phyloP scores from a whole-genome alignment of 2,329 filamentous ascomycete genomes.

The Cryphonectria nitschkei region DNA sequence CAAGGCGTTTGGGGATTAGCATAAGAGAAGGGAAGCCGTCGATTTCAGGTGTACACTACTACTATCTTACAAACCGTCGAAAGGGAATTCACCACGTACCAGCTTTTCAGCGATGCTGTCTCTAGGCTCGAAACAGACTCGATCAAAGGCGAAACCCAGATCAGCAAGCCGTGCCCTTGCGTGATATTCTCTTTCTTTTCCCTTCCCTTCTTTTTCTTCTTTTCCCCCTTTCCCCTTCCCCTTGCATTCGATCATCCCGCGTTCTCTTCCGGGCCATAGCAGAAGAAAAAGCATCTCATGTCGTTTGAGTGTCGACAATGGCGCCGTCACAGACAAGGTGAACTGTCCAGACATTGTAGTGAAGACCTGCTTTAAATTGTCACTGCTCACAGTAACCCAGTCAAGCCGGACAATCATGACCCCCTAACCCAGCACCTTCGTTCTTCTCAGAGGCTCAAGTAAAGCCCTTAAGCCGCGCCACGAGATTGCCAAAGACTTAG shows the following conservation, averaged over 20 bases:
- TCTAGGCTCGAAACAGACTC: neutral
- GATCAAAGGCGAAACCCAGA: neutral
- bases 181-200: neutral
- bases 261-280: neutral
- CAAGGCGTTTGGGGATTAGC: conserved; percentile 29
- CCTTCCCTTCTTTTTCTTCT: too few species aligned
- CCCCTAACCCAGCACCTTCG: neutral
- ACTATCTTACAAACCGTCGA: conserved; percentile 21
- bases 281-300: neutral
- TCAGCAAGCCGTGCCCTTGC: neutral
- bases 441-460: neutral
- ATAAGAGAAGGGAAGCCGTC: conserved; percentile 26
- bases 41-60: conserved; percentile 23
- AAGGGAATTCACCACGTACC: neutral
- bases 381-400: neutral
- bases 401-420: neutral
- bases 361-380: neutral
- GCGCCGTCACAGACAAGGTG: neutral
- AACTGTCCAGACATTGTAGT: neutral
- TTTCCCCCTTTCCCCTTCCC: neutral
- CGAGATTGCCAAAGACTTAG: neutral
- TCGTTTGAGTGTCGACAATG: neutral
- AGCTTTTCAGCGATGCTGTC: conserved; percentile 3
- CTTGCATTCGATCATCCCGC: neutral
- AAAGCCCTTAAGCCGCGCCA: neutral